Evolutionary conservation across 257 asterid genomes (phyloP), one percentile per base, ranked within the genome.

Genomic region (Salvia miltiorrhiza): DNA sequence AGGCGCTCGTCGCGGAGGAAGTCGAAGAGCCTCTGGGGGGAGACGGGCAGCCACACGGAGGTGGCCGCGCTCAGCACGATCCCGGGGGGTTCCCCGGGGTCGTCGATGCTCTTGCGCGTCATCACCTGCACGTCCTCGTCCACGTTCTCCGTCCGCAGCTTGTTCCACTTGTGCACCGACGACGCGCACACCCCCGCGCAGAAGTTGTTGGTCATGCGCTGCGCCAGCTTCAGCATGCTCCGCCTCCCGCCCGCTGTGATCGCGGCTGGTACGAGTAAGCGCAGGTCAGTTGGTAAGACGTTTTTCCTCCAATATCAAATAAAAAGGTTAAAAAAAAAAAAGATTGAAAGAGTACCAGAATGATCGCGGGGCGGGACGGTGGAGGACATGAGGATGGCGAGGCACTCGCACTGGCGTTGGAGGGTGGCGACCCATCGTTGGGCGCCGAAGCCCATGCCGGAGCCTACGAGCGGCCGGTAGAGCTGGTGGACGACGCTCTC

Each of bases 11-110:
- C 87, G 3, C 97, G 86, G 40, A 93, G 91, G 76, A 93, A 93
- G 66, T 90, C 88, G n/a, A 90, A 93, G 2, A 93, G 90, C 59
- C 89, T 74, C 28, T 86, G 92, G 0, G 97, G 97, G 0, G 95
- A 79, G 26, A 87, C 87, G 0, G 97, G 97, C 14, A 93, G 82
- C 99, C 99, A 93, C 16, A 88, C 95, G 0, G 99, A 90, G 4
- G 99, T 88, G 37, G 97, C 92, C 0, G 99, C 99, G 32, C 96
- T 93, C 52, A 93, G 45, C 39, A 93, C 97, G 6, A 90, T 82
- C 17, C 99, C 99, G 20, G 93, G 81, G 0, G 99, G 99, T 86
- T 93, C 99, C 0, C 99, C 99, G 0, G 96, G 99, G 67, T 93
- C 90, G 41, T 90, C 96, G 0, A 88, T 73, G 71, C 97, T 88